Evolutionary conservation across 805 yeast genomes (phyloP).

Genomic region (Saccharomycopsis fibuligera): DNA sequence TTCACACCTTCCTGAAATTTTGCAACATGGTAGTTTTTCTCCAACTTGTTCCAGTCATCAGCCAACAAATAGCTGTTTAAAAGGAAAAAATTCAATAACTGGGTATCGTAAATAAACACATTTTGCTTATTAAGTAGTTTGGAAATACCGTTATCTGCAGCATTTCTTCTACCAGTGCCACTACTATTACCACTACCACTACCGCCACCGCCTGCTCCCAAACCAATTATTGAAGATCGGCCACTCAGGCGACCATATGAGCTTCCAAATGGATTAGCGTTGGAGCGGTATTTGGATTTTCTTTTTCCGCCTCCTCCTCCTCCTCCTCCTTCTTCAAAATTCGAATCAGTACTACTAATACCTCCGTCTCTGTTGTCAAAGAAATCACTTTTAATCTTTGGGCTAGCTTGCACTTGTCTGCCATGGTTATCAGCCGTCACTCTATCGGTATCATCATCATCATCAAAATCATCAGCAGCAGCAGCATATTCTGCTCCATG

Average conservation of each 20-base stretch:
- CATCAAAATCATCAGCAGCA: not conserved
- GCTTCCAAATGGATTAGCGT: too few species aligned
- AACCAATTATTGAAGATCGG: not conserved
- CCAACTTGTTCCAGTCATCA: conserved; percentile 7
- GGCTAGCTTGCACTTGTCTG: too few species aligned
- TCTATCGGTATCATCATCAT: not conserved
- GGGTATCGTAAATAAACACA: conserved; percentile 2
- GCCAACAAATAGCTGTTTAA: not conserved
- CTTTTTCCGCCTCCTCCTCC: too few species aligned
- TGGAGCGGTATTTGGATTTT: too few species aligned
- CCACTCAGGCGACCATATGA: too few species aligned
- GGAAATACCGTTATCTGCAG: not conserved
- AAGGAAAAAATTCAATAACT: not conserved
- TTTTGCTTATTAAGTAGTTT: not conserved
- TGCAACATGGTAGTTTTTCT: not conserved
- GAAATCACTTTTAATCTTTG: too few species aligned
- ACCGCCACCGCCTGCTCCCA: too few species aligned
- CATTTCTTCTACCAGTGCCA: too few species aligned
- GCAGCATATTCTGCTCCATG: not conserved
- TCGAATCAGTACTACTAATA: too few species aligned
- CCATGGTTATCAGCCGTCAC: not conserved
- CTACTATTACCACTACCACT: too few species aligned
- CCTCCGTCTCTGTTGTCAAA: not conserved
- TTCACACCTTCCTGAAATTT: not conserved
- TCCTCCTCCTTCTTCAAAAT: too few species aligned